Conservation (phyloP, 805 yeast genomes). For the Myxozyma lipomycoides region DNA sequence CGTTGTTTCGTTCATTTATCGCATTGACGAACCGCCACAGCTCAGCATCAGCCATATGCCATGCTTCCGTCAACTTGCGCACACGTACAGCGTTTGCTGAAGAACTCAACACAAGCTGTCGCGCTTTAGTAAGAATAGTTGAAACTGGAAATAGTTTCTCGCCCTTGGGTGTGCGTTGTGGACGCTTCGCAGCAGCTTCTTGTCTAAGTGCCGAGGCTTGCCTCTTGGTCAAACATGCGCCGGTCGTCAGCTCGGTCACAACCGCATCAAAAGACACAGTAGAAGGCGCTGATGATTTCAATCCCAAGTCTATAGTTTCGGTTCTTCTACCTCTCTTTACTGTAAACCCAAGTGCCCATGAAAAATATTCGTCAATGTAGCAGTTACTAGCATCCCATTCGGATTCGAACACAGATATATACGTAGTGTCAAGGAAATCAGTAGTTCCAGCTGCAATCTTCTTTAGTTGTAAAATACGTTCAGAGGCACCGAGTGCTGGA, state of each 20-base stretch:
- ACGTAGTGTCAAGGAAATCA: conserved; percentile 6
- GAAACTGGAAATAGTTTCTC: conserved; percentile 1
- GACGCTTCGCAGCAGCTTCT: neutral
- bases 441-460: conserved; percentile 11
- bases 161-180: neutral
- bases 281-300: neutral
- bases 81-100: neutral
- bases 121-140: neutral
- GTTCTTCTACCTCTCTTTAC: neutral
- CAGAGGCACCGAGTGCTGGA: conserved; percentile 10
- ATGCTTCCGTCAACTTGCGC: conserved; percentile 15
- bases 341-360: conserved; percentile 19
- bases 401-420: conserved; percentile 13
- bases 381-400: conserved; percentile 14
- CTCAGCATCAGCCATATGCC: conserved; percentile 28
- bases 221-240: neutral
- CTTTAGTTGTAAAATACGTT: conserved; percentile 15
- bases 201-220: neutral
- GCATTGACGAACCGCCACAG: conserved; percentile 23
- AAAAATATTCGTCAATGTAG: conserved; percentile 8
- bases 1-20: conserved; percentile 13
- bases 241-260: neutral
- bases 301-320: neutral
- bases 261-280: neutral
- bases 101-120: conserved; percentile 1